Conservation (phyloP, 2,329 filamentous ascomycete species). For the Alternaria viburni region DNA sequence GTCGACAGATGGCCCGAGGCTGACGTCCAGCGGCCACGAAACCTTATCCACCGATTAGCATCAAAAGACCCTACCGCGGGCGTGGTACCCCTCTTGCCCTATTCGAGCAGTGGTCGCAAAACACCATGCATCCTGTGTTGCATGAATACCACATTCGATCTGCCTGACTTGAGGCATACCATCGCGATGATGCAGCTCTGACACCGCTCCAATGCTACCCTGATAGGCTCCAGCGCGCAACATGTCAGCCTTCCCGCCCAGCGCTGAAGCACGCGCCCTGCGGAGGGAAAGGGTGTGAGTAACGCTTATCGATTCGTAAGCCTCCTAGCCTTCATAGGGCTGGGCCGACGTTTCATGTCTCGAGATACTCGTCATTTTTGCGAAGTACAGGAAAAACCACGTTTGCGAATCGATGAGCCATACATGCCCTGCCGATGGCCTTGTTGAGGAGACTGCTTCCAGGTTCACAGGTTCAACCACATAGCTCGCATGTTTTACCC, state of each 20-base stretch:
- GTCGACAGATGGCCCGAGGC: slow-evolving; percentile 35
- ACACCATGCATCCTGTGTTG: background rate
- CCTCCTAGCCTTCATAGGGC: slow-evolving; percentile 25
- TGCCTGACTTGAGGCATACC: background rate
- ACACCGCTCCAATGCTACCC: slow-evolving; percentile 8
- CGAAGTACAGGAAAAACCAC: slow-evolving; percentile 11
- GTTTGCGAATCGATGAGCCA: background rate
- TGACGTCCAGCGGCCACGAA: slow-evolving; percentile 33
- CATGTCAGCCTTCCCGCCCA: slow-evolving; percentile 25
- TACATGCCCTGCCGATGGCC: slow-evolving; percentile 1
- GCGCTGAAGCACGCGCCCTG: slow-evolving; percentile 8
- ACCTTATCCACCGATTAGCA: slow-evolving; percentile 20
- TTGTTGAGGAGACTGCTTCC: background rate
- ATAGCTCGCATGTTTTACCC: background rate
- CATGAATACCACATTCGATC: background rate
- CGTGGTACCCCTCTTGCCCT: slow-evolving; percentile 6
- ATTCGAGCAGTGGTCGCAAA: slow-evolving; percentile 2
- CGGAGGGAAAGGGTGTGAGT: slow-evolving; percentile 12
- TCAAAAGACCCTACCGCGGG: slow-evolving; percentile 2
- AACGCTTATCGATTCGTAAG: slow-evolving; percentile 44
- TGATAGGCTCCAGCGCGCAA: slow-evolving; percentile 16
- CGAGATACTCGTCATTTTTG: slow-evolving; percentile 1
- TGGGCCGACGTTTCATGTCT: slow-evolving; percentile 36
- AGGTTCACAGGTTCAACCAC: background rate
- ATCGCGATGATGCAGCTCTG: slow-evolving; percentile 1